Conservation (phyloP, 2,329 filamentous ascomycete genomes). For the Arthrobotrys entomopaga region DNA sequence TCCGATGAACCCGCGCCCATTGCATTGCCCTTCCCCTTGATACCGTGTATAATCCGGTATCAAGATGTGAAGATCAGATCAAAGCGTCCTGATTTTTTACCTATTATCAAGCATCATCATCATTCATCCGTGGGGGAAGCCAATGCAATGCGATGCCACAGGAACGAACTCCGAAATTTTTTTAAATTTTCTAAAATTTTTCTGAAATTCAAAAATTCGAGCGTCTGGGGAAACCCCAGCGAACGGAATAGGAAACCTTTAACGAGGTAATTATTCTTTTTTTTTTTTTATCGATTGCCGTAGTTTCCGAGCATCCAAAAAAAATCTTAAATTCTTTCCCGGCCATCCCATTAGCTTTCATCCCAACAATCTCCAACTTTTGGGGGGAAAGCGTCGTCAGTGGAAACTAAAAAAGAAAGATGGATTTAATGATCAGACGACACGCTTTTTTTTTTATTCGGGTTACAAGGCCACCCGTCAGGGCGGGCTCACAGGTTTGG, state of each 20-base stretch:
- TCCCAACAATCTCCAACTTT: constrained; percentile 48
- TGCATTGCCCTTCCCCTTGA: constrained; percentile 26
- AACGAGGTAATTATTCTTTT: constrained; percentile 28
- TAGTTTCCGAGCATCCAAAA: constrained; percentile 51
- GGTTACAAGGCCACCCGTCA: constrained; percentile 48
- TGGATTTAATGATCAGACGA: constrained; percentile 46
- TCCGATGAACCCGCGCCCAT: constrained; percentile 26
- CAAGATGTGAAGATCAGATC: constrained; percentile 36
- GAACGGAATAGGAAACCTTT: not conserved
- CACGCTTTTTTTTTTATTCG: constrained; percentile 22
- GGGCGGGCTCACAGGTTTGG: too few species aligned
- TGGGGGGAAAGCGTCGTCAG: constrained; percentile 42
- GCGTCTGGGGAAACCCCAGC: not conserved
- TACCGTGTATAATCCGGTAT: constrained; percentile 34
- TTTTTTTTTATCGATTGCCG: constrained; percentile 45
- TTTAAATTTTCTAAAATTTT: too few species aligned
- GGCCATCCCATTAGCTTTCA: constrained; percentile 29
- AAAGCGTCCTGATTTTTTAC: constrained; percentile 27
- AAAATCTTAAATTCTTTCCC: constrained; percentile 50
- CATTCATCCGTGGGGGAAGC: constrained; percentile 8
- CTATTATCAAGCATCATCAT: constrained; percentile 18
- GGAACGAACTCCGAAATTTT: too few species aligned
- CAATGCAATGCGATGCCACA: not conserved
- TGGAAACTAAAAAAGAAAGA: constrained; percentile 29
- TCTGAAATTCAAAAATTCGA: not conserved